These are phyloP conservation scores for Naematelia aurantialba DNA, from an alignment of 768 basidiomycete species.

Conservation along the genomic window DNA sequence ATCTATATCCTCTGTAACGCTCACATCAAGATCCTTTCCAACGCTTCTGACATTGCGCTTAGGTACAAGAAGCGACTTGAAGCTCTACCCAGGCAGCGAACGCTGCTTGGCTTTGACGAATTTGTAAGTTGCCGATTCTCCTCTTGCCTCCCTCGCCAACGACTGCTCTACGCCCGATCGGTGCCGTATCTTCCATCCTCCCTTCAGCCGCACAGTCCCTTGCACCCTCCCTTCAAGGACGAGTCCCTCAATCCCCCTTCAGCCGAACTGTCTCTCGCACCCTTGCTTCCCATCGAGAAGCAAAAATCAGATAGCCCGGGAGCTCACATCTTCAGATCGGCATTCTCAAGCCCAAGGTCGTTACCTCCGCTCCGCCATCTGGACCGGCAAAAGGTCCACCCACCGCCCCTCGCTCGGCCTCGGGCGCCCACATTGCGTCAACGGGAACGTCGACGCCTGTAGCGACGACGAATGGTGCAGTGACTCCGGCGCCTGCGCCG, in stretches of 20 bases:
- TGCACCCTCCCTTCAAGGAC: too few species aligned
- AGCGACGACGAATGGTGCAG: not conserved
- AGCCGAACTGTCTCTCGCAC: too few species aligned
- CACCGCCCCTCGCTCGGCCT: not conserved
- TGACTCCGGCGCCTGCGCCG: not conserved
- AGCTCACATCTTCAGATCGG: not conserved
- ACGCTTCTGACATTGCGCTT: too few species aligned
- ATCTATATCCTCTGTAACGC: too few species aligned
- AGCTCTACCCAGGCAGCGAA: not conserved
- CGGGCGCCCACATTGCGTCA: not conserved
- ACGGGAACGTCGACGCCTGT: not conserved
- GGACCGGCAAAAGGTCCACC: slow-evolving; percentile 5
- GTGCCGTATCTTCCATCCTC: too few species aligned
- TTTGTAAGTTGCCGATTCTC: not conserved
- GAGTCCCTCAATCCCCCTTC: too few species aligned
- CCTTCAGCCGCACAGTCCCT: too few species aligned
- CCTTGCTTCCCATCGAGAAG: too few species aligned
- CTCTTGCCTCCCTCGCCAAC: too few species aligned
- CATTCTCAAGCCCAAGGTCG: not conserved
- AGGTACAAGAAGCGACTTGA: not conserved
- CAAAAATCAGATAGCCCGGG: not conserved
- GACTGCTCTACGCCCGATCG: too few species aligned
- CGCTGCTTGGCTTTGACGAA: not conserved
- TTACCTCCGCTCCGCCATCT: not conserved
- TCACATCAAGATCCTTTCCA: too few species aligned